phyloP scores from a whole-genome alignment of 2,329 filamentous ascomycete genomes.

The Aspergillus jensenii region DNA sequence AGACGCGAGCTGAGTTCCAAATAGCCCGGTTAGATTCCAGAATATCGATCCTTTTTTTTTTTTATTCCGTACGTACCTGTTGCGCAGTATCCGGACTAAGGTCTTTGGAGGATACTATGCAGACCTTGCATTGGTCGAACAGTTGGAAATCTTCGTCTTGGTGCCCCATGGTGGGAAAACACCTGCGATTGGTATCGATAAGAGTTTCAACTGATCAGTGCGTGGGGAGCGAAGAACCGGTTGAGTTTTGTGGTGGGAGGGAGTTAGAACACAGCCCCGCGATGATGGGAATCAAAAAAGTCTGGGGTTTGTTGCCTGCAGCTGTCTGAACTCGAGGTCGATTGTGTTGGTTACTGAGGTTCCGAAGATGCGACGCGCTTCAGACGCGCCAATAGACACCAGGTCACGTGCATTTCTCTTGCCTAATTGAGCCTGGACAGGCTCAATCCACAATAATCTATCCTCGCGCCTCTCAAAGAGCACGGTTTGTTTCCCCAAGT shows the following conservation, averaged over 20 bases:
- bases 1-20: slow-evolving; percentile 42
- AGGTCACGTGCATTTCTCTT: slow-evolving; percentile 20
- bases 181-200: neutral
- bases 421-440: neutral
- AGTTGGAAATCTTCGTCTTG: slow-evolving; percentile 32
- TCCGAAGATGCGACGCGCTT: slow-evolving; percentile 13
- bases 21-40: slow-evolving; percentile 6
- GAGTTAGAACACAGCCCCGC: neutral
- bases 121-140: slow-evolving; percentile 48
- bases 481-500: neutral
- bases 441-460: neutral
- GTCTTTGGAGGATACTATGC: slow-evolving; percentile 45
- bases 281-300: neutral
- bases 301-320: neutral
- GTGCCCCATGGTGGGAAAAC: slow-evolving; percentile 27
- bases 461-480: neutral
- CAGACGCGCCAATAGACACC: slow-evolving; percentile 24
- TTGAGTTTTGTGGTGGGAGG: neutral
- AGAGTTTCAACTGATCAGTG: neutral
- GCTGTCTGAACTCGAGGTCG: neutral
- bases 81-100: slow-evolving; percentile 40
- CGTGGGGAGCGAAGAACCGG: neutral
- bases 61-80: slow-evolving; percentile 34
- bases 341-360: neutral
- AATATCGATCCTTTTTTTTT: neutral